Percentiles rank a stretch among this genome's conserved stretches.
Evolutionary conservation across 495 filamentous ascomycete genomes (phyloP).

Genomic region (Parathielavia hyrcaniae): DNA sequence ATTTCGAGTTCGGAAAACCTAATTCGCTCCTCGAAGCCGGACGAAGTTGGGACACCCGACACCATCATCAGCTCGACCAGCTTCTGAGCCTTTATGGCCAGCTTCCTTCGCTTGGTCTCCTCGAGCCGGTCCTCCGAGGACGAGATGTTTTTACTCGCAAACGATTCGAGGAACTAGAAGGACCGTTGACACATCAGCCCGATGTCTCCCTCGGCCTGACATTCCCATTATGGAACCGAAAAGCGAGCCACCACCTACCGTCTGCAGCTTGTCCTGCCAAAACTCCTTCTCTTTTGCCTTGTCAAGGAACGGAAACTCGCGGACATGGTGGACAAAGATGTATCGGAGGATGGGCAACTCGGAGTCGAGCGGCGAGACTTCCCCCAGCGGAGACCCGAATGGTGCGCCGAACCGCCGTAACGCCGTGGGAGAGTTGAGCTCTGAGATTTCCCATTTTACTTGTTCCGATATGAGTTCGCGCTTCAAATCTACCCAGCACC

Average conservation of each 20-base stretch:
- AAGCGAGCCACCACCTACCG: slow-evolving; percentile 52
- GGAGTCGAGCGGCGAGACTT: slow-evolving; percentile 87
- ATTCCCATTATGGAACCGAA: not conserved
- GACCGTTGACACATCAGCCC: slow-evolving; percentile 14
- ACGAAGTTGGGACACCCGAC: slow-evolving; percentile 89
- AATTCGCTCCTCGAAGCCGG: slow-evolving; percentile 94
- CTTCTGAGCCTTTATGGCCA: slow-evolving; percentile 89
- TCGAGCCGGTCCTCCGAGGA: slow-evolving; percentile 93
- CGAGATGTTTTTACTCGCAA: slow-evolving; percentile 95
- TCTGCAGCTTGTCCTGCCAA: slow-evolving; percentile 97
- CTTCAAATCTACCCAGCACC: slow-evolving; percentile 68
- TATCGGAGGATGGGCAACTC: slow-evolving; percentile 91
- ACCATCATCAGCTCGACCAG: slow-evolving; percentile 99
- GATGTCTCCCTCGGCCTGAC: not conserved
- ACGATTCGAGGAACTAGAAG: slow-evolving; percentile 84
- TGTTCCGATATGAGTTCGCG: slow-evolving; percentile 88
- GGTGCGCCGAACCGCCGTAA: slow-evolving; percentile 92
- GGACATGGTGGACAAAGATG: slow-evolving; percentile 96
- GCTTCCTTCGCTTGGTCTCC: slow-evolving; percentile 88
- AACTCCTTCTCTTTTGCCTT: slow-evolving; percentile 97
- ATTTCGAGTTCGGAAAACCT: slow-evolving; percentile 94
- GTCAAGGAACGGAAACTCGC: slow-evolving; percentile 95
- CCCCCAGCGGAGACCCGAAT: slow-evolving; percentile 84
- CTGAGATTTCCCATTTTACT: slow-evolving; percentile 78
- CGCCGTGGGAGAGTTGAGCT: slow-evolving; percentile 89